Evolutionary conservation across 306 rosid genomes (phyloP).

Genomic region (Hippophae rhamnoides): DNA sequence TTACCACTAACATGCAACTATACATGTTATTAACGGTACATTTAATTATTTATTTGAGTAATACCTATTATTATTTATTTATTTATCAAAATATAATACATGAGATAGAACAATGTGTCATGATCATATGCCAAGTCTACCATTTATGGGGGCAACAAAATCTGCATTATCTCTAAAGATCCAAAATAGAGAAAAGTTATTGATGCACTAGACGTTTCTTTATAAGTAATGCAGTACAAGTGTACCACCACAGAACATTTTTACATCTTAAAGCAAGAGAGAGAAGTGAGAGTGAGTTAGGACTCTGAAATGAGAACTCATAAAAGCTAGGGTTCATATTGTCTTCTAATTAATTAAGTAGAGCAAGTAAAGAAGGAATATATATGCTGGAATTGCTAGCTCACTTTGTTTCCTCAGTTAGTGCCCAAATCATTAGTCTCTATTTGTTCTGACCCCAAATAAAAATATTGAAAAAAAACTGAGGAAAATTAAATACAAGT

Average conservation of each 20-base stretch:
- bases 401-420: too few species aligned
- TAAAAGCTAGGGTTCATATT: neutral
- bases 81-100: slow-evolving; percentile 10
- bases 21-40: too few species aligned
- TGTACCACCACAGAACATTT: slow-evolving; percentile 14
- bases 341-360: too few species aligned
- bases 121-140: slow-evolving; percentile 28
- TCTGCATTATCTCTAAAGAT: slow-evolving; percentile 36
- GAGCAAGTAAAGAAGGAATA: neutral
- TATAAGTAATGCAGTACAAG: too few species aligned
- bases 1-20: too few species aligned
- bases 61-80: slow-evolving; percentile 12
- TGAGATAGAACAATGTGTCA: slow-evolving; percentile 2
- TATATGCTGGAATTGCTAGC: too few species aligned
- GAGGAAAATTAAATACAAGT: too few species aligned
- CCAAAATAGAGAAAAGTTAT: slow-evolving; percentile 26
- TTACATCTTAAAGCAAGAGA: neutral
- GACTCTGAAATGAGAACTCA: neutral
- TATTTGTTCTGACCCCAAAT: too few species aligned
- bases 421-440: too few species aligned
- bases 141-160: slow-evolving; percentile 32
- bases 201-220: slow-evolving; percentile 3
- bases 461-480: too few species aligned
- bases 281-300: neutral
- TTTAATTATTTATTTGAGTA: too few species aligned